phyloP scores from a whole-genome alignment of 2,329 filamentous ascomycete genomes.

The Colletotrichum phormii region DNA sequence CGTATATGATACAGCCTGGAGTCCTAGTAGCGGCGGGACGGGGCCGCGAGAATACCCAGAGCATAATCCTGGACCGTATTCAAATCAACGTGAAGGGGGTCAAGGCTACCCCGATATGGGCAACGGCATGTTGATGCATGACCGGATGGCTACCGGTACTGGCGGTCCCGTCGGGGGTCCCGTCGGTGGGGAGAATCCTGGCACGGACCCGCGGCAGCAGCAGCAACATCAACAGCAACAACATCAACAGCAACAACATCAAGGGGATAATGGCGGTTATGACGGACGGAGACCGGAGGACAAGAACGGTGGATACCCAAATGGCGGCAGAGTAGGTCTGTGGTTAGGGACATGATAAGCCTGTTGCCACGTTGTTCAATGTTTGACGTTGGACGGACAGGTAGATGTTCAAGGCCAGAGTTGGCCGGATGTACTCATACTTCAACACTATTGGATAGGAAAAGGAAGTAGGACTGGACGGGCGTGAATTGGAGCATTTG shows the following conservation, averaged over 20 bases:
- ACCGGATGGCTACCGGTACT: constrained; percentile 11
- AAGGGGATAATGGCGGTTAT: not conserved
- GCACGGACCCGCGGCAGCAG: constrained; percentile 9
- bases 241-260: constrained; percentile 15
- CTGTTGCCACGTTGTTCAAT: too few relatives aligned
- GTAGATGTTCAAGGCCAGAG: too few relatives aligned
- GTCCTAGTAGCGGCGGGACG: constrained; percentile 29
- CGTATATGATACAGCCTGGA: constrained; percentile 31
- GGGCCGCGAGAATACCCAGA: constrained; percentile 28
- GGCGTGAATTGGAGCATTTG: constrained; percentile 5
- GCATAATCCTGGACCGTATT: constrained; percentile 4
- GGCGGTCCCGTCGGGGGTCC: constrained; percentile 16
- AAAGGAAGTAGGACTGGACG: constrained; percentile 4
- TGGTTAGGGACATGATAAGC: constrained; percentile 24
- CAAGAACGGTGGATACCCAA: constrained; percentile 24
- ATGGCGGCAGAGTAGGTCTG: constrained; percentile 35
- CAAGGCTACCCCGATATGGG: constrained; percentile 15
- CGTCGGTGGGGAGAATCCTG: not conserved
- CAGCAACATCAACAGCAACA: not conserved
- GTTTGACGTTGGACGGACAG: not conserved
- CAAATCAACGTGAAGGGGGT: constrained; percentile 1
- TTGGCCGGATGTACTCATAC: constrained; percentile 12
- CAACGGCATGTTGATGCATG: constrained; percentile 14
- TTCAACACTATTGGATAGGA: not conserved
- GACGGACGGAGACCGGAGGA: constrained; percentile 14